Evolutionary conservation across 202 grass and related monocot species (phyloP).

Genomic region (Zizania palustris): DNA sequence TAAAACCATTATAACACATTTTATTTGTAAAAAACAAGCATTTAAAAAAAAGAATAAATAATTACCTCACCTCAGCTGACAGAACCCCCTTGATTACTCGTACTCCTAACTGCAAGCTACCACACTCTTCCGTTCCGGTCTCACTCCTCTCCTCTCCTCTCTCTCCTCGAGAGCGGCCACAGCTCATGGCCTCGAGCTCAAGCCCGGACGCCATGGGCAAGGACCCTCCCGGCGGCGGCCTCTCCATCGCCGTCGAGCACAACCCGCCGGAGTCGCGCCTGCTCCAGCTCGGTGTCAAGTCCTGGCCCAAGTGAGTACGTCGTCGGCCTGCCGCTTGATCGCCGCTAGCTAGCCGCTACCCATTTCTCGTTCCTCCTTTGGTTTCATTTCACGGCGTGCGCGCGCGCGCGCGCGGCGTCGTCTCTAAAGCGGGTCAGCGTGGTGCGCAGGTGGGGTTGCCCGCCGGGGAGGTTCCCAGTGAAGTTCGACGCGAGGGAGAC

Average conservation of each 20-base stretch:
- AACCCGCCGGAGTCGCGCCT: conserved; percentile 71
- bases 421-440: not conserved
- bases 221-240: conserved; percentile 45
- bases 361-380: not conserved
- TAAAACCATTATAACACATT: too few relatives aligned
- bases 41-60: too few relatives aligned
- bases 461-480: conserved; percentile 79
- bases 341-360: not conserved
- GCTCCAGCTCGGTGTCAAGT: conserved; percentile 77
- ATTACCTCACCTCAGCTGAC: conserved; percentile 6
- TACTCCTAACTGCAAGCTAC: conserved; percentile 5
- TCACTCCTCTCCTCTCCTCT: conserved; percentile 8
- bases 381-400: conserved; percentile 7
- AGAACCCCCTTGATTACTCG: not conserved
- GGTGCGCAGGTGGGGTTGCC: conserved; percentile 78
- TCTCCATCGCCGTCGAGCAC: conserved; percentile 72
- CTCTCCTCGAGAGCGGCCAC: not conserved
- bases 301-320: conserved; percentile 88
- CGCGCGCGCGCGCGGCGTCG: not conserved
- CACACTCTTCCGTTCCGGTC: not conserved
- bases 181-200: conserved; percentile 79
- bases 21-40: too few relatives aligned
- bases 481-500: conserved; percentile 86
- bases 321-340: not conserved
- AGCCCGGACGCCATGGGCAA: conserved; percentile 63